A percentile compares a stretch with the other conserved stretches of the same genome.
Conservation (phyloP, 2,329 filamentous ascomycete species). For the Botrytis fragariae region DNA sequence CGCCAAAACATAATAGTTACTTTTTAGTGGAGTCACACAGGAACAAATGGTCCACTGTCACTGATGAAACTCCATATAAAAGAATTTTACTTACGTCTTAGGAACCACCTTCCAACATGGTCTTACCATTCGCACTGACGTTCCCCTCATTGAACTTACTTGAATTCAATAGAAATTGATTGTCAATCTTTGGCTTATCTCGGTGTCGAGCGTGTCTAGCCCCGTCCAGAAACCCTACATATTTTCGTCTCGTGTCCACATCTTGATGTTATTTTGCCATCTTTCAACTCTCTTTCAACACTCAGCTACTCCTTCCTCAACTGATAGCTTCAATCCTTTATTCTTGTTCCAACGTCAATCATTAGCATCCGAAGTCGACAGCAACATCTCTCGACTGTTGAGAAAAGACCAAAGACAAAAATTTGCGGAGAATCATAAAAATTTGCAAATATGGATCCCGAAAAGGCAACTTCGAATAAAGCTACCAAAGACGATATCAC, state of each 20-base stretch:
- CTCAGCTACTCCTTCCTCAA: conserved; percentile 6
- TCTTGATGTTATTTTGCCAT: neutral
- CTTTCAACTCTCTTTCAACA: neutral
- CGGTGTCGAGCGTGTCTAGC: conserved; percentile 1
- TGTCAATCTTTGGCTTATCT: conserved; percentile 20
- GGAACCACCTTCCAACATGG: conserved; percentile 13
- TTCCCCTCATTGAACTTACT: conserved; percentile 12
- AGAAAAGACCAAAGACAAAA: neutral
- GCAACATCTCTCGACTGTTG: neutral
- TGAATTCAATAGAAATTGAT: conserved; percentile 16
- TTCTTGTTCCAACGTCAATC: neutral
- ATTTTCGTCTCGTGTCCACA: conserved; percentile 10
- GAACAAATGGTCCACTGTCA: conserved; percentile 7
- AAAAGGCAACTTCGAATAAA: neutral
- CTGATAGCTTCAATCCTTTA: neutral
- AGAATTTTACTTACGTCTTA: conserved; percentile 12
- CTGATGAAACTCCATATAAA: conserved; percentile 11
- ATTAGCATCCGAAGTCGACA: neutral
- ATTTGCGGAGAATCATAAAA: neutral
- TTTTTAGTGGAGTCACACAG: neutral
- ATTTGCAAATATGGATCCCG: neutral
- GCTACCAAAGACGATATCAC: conserved; percentile 6
- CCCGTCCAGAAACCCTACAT: conserved; percentile 10
- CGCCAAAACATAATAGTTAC: conserved; percentile 20
- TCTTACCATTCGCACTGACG: neutral